Conservation (phyloP, 129 eudicot species). For the Chrysanthemum seticuspe region DNA sequence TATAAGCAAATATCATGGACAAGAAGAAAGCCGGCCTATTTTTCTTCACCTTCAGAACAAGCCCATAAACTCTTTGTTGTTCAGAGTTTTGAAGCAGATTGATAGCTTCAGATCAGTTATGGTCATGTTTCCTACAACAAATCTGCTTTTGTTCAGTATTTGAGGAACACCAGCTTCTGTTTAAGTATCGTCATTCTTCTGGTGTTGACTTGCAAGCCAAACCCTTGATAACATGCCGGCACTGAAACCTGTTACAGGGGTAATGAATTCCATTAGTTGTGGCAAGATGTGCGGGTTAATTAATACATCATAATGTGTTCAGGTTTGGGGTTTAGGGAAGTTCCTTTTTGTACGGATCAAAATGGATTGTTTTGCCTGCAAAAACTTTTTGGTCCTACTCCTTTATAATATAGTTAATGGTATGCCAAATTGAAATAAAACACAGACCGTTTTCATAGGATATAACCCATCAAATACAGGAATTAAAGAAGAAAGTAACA, state of each 20-base stretch:
- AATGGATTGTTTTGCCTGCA: too few relatives aligned
- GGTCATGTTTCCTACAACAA: not conserved
- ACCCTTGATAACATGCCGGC: conserved; percentile 86
- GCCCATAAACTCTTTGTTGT: conserved; percentile 3
- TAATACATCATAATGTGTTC: too few relatives aligned
- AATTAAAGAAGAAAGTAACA: not conserved
- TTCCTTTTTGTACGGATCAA: too few relatives aligned
- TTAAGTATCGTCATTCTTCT: conserved; percentile 34
- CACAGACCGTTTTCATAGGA: too few relatives aligned
- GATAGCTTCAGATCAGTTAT: not conserved
- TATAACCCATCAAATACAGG: not conserved
- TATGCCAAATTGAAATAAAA: too few relatives aligned
- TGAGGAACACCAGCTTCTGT: conserved; percentile 4
- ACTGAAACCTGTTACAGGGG: conserved; percentile 63
- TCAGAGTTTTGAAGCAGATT: not conserved
- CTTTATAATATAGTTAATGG: too few relatives aligned
- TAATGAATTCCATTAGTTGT: too few relatives aligned
- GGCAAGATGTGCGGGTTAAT: too few relatives aligned
- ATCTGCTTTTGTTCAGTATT: conserved; percentile 3
- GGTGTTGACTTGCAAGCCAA: conserved; percentile 48
- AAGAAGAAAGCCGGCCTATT: not conserved
- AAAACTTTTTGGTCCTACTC: too few relatives aligned
- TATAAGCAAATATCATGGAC: too few relatives aligned
- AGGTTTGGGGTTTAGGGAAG: too few relatives aligned
- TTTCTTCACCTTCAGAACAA: conserved; percentile 15